Conservation (phyloP, 306 rosid species). For the Comarum palustre region DNA sequence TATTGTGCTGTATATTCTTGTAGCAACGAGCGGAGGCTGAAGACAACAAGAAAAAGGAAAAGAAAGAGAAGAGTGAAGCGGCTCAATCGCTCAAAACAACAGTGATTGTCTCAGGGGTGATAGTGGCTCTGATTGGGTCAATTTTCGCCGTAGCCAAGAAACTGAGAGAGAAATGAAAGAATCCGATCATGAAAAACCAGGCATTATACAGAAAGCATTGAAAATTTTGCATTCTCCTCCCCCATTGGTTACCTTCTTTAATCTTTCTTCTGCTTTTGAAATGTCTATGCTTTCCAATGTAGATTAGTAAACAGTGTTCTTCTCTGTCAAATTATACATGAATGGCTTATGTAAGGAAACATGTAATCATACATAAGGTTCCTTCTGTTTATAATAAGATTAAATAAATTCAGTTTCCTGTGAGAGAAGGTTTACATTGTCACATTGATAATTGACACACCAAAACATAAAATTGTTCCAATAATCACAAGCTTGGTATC, state of each 20-base stretch:
- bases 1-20: background rate
- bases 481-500: background rate
- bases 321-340: slow-evolving; percentile 10
- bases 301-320: background rate
- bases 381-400: slow-evolving; percentile 3
- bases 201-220: slow-evolving; percentile 1
- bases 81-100: slow-evolving; percentile 47
- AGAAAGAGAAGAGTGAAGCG: slow-evolving; percentile 33
- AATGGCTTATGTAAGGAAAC: slow-evolving; percentile 5
- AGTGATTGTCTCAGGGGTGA: slow-evolving; percentile 47
- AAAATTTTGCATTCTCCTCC: background rate
- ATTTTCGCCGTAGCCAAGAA: slow-evolving; percentile 56
- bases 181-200: background rate
- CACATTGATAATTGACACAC: background rate
- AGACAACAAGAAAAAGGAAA: slow-evolving; percentile 30
- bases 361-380: slow-evolving; percentile 10
- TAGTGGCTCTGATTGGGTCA: slow-evolving; percentile 54
- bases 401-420: slow-evolving; percentile 3
- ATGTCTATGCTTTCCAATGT: slow-evolving; percentile 1
- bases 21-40: slow-evolving; percentile 42
- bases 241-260: background rate
- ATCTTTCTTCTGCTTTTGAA: background rate
- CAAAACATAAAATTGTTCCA: background rate
- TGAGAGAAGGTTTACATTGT: background rate
- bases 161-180: slow-evolving; percentile 46